These are phyloP conservation scores for Stephanodiscus minutulus DNA, from an alignment of 108 stramenopile genomes.

Conservation along the genomic window DNA sequence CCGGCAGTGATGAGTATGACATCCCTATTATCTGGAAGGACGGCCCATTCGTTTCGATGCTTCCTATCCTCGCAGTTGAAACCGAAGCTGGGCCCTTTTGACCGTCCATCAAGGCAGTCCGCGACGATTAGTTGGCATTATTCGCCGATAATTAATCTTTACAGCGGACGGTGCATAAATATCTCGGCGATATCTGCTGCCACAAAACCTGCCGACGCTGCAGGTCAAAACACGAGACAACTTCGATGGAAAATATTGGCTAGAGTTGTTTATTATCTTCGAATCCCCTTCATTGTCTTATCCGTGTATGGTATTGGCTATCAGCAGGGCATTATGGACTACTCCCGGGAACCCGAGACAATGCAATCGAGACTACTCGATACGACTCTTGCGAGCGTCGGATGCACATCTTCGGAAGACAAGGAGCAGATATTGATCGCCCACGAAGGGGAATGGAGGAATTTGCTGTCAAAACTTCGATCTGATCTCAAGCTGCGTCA, in stretches of 20 bases:
- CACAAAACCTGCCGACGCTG: constrained; percentile 2
- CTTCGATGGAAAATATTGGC: constrained; percentile 45
- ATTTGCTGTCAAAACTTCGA: constrained; percentile 20
- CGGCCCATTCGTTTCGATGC: no score
- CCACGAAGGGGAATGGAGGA: constrained; percentile 49
- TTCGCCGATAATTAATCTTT: background rate
- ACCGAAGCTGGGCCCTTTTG: no score
- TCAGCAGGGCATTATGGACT: constrained; percentile 75
- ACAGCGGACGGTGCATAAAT: background rate
- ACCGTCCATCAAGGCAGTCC: no score
- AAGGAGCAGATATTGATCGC: constrained; percentile 35
- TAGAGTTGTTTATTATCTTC: constrained; percentile 40
- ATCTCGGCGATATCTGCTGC: background rate
- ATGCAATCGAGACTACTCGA: constrained; percentile 38
- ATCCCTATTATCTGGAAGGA: no score
- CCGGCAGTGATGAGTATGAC: background rate
- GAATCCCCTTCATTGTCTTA: constrained; percentile 67
- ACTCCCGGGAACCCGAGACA: constrained; percentile 34
- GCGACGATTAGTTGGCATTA: no score
- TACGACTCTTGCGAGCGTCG: constrained; percentile 46
- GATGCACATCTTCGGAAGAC: constrained; percentile 41
- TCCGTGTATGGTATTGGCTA: constrained; percentile 76
- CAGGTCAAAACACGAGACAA: background rate
- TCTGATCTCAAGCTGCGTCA: constrained; percentile 10
- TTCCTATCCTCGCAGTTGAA: no score